These are phyloP conservation scores for Penicillium salamii DNA, from an alignment of 495 filamentous ascomycete genomes.

Conservation along the genomic window DNA sequence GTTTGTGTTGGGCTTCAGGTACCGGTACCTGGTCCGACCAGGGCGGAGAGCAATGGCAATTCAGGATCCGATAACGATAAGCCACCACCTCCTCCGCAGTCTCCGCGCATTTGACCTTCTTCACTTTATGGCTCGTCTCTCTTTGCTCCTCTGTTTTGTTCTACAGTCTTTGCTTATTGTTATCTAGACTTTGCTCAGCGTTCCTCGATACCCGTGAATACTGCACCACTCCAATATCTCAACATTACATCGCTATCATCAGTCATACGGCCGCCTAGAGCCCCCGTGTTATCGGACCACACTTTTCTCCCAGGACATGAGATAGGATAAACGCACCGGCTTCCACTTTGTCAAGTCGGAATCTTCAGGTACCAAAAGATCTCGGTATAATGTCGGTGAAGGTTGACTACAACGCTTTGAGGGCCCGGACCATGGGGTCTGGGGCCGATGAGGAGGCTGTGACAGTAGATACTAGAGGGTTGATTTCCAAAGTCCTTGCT, in stretches of 20 bases:
- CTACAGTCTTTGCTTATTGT: neutral
- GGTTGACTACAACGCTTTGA: conserved; percentile 78
- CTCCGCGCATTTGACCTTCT: conserved; percentile 1
- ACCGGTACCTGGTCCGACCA: neutral
- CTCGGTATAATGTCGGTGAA: conserved; percentile 49
- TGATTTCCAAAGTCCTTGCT: conserved; percentile 97
- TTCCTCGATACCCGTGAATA: neutral
- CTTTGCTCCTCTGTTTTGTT: neutral
- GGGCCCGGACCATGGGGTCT: conserved; percentile 79
- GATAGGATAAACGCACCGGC: neutral
- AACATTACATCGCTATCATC: neutral
- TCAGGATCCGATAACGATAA: conserved; percentile 3
- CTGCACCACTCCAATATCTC: neutral
- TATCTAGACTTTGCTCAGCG: neutral
- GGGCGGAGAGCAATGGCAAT: neutral
- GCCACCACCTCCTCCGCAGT: conserved; percentile 10
- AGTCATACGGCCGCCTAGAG: neutral
- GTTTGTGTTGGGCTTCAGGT: neutral
- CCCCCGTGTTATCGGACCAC: neutral
- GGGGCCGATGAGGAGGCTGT: conserved; percentile 95
- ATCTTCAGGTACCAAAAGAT: neutral
- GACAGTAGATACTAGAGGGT: conserved; percentile 91
- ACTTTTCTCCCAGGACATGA: neutral
- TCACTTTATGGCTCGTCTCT: neutral
- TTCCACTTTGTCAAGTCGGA: neutral